Conservation (phyloP, 139 green algal genomes). For the Spirogloea muscicola region DNA sequence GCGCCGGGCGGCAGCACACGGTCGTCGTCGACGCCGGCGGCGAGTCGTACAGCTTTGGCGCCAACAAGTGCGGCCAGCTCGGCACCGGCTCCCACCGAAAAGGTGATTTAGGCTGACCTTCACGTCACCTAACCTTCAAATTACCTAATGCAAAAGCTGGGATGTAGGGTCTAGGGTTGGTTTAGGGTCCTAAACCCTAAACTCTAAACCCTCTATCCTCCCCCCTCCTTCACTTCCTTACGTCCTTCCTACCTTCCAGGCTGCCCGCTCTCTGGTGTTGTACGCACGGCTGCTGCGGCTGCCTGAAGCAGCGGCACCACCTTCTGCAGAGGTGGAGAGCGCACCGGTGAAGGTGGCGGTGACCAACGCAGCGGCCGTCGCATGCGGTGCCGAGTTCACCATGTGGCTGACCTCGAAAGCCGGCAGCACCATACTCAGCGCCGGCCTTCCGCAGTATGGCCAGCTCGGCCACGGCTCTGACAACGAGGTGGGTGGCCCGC, state of each 20-base stretch:
- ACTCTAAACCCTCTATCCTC: background rate
- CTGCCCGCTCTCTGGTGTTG: too few species aligned
- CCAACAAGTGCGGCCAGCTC: conserved; percentile 56
- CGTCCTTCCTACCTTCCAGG: background rate
- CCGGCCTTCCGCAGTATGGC: conserved; percentile 80
- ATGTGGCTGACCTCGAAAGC: conserved; percentile 60
- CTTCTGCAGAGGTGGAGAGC: conserved; percentile 2
- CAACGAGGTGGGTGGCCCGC: conserved; percentile 54
- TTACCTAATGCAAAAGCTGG: too few species aligned
- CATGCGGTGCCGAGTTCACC: conserved; percentile 86
- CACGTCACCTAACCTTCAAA: too few species aligned
- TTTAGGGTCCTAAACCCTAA: too few species aligned
- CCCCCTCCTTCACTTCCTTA: background rate
- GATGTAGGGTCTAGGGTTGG: too few species aligned
- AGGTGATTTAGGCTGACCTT: too few species aligned
- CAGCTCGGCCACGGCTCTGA: conserved; percentile 88
- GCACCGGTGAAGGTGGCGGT: conserved; percentile 53
- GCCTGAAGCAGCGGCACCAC: too few species aligned
- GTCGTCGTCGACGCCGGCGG: conserved; percentile 51
- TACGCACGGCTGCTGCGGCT: too few species aligned
- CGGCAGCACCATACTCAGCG: conserved; percentile 7
- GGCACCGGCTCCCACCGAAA: conserved; percentile 40
- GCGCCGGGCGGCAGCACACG: conserved; percentile 48
- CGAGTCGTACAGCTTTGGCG: conserved; percentile 59
- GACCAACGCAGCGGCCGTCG: conserved; percentile 54